These are phyloP conservation scores for Saussurea involucrata DNA, from an alignment of 129 eudicot species.

Conservation along the genomic window DNA sequence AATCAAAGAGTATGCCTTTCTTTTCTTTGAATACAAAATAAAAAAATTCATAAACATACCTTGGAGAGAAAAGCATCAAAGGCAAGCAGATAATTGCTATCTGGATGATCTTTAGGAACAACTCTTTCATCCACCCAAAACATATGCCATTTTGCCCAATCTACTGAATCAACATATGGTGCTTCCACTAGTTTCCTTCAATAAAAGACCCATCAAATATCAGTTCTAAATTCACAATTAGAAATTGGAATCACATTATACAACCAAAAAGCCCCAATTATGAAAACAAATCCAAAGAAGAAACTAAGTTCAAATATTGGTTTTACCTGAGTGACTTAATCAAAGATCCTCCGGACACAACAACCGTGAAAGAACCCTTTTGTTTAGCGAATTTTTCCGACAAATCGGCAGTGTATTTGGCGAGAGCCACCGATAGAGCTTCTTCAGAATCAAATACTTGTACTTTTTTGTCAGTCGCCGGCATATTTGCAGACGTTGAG, in stretches of 20 bases:
- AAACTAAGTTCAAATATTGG: too few relatives aligned
- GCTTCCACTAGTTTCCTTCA: constrained; percentile 68
- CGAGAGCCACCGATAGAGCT: constrained; percentile 49
- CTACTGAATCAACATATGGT: constrained; percentile 65
- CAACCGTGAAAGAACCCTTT: constrained; percentile 59
- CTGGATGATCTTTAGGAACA: constrained; percentile 74
- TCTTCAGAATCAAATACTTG: constrained; percentile 50
- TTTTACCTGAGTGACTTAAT: constrained; percentile 64
- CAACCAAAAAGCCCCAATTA: neutral
- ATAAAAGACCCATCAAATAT: neutral
- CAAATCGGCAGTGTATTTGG: constrained; percentile 54
- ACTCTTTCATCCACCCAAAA: constrained; percentile 91
- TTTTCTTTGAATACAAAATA: neutral
- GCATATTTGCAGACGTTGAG: constrained; percentile 29
- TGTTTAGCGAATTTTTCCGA: constrained; percentile 34
- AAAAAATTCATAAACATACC: constrained; percentile 30
- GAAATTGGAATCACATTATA: neutral
- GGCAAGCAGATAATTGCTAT: constrained; percentile 77
- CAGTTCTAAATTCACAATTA: neutral
- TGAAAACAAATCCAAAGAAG: too few relatives aligned
- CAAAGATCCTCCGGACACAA: constrained; percentile 67
- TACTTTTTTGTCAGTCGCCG: constrained; percentile 30
- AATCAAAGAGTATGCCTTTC: neutral
- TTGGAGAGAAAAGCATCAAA: constrained; percentile 62
- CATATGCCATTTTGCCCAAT: constrained; percentile 89